Percentiles rank a stretch among this genome's conserved stretches.
phyloP scores from a whole-genome alignment of 1,284 basidiomycete genomes.

The Apiotrichum domesticum region DNA sequence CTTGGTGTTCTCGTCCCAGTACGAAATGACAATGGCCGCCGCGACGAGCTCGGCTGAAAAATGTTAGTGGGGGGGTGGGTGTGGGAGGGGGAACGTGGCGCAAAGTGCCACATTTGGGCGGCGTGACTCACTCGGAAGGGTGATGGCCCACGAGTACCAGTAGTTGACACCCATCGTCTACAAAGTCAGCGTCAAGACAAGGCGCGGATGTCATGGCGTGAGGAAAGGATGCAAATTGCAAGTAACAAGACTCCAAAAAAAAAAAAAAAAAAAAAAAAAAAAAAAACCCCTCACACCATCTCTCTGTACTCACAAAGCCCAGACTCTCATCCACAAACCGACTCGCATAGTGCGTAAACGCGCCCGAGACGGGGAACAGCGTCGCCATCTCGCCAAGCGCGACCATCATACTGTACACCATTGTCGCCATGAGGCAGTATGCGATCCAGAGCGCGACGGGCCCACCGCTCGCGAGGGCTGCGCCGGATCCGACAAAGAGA shows the following conservation, averaged over 20 bases:
- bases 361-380: constrained; percentile 41
- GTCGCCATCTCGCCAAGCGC: constrained; percentile 49
- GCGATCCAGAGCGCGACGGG: constrained; percentile 47
- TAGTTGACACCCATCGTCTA: constrained; percentile 28
- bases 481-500: constrained; percentile 51
- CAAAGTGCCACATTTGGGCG: no score
- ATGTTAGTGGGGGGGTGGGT: background rate
- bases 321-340: constrained; percentile 54
- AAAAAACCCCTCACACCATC: no score
- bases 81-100: no score
- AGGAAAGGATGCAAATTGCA: no score
- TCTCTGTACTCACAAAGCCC: constrained; percentile 38
- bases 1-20: constrained; percentile 28
- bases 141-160: constrained; percentile 39
- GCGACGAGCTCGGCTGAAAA: constrained; percentile 21
- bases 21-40: constrained; percentile 27
- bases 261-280: no score
- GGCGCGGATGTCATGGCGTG: no score
- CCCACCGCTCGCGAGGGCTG: constrained; percentile 49
- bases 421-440: constrained; percentile 43
- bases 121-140: constrained; percentile 21
- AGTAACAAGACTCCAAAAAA: no score
- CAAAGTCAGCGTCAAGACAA: background rate
- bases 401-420: constrained; percentile 46
- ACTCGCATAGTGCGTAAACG: constrained; percentile 42